phyloP scores from a whole-genome alignment of 176 grass and related monocot genomes.

The Triticum aestivum region DNA sequence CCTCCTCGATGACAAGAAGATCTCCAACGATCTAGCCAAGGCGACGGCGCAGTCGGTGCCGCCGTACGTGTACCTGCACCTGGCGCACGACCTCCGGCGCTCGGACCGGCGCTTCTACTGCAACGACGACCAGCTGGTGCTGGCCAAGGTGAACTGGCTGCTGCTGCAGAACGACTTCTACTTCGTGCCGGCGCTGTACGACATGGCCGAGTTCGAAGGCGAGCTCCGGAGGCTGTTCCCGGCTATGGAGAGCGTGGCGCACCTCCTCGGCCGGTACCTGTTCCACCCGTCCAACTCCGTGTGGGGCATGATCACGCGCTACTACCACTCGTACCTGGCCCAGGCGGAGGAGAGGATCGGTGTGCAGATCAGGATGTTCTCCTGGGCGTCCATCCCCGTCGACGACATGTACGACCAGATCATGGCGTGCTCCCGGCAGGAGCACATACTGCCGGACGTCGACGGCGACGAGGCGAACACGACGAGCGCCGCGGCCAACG shows the following conservation, averaged over 20 bases:
- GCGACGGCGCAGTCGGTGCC: conserved; percentile 15
- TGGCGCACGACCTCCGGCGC: conserved; percentile 20
- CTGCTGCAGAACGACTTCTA: conserved; percentile 56
- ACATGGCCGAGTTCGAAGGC: conserved; percentile 24
- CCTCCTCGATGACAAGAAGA: conserved; percentile 25
- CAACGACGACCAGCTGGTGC: conserved; percentile 39
- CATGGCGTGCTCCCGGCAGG: conserved; percentile 45
- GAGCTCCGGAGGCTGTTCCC: conserved; percentile 56
- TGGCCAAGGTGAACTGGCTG: conserved; percentile 56
- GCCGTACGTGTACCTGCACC: conserved; percentile 53
- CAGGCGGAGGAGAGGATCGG: conserved; percentile 37
- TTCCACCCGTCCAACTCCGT: conserved; percentile 55
- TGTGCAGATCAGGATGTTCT: conserved; percentile 54
- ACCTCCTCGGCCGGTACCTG: conserved; percentile 51
- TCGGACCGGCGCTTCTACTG: conserved; percentile 57
- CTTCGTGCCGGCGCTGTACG: conserved; percentile 48
- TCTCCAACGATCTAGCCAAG: neutral
- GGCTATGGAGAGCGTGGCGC: conserved; percentile 45
- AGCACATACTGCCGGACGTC: conserved; percentile 35
- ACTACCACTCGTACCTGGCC: conserved; percentile 38
- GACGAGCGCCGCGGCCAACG: neutral
- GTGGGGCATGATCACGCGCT: conserved; percentile 43
- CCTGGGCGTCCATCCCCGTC: neutral
- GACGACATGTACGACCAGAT: conserved; percentile 44
- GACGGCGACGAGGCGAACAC: neutral